Conservation (phyloP, 495 filamentous ascomycete genomes). For the Daldinia loculata region DNA sequence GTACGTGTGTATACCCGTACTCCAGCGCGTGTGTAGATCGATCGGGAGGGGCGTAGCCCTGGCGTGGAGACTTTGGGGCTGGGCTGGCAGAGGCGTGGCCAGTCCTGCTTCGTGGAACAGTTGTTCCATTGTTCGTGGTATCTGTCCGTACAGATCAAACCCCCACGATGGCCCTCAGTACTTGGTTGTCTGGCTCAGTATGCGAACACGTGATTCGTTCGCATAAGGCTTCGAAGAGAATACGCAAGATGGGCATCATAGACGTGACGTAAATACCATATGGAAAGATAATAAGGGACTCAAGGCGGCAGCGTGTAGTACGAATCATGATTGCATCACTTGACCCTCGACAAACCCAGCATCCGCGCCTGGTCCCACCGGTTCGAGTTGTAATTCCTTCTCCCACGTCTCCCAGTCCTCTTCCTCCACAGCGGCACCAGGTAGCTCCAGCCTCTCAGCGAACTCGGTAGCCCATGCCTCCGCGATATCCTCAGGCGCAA, state of each 20-base stretch:
- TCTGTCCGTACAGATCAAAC: background rate
- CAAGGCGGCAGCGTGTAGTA: background rate
- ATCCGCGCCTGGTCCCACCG: background rate
- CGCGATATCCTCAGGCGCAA: conserved; percentile 12
- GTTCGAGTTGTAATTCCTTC: background rate
- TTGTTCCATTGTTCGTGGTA: background rate
- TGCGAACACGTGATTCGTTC: background rate
- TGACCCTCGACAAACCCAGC: conserved; percentile 6
- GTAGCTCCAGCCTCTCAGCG: conserved; percentile 8
- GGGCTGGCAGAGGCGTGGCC: background rate
- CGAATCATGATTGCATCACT: background rate
- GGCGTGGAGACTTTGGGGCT: background rate
- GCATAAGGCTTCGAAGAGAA: background rate
- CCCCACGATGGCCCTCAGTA: conserved; percentile 1
- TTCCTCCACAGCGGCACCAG: background rate
- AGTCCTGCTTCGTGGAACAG: background rate
- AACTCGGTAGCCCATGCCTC: conserved; percentile 34
- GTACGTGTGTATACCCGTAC: conserved; percentile 1
- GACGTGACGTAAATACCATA: background rate
- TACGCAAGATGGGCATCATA: background rate
- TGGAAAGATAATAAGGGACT: background rate
- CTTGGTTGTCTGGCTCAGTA: background rate
- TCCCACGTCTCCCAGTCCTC: conserved; percentile 12
- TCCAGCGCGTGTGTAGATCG: conserved; percentile 7
- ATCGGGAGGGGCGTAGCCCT: conserved; percentile 3